Conservation (phyloP, 2,329 filamentous ascomycete genomes). For the Tolypocladium endophyticum region DNA sequence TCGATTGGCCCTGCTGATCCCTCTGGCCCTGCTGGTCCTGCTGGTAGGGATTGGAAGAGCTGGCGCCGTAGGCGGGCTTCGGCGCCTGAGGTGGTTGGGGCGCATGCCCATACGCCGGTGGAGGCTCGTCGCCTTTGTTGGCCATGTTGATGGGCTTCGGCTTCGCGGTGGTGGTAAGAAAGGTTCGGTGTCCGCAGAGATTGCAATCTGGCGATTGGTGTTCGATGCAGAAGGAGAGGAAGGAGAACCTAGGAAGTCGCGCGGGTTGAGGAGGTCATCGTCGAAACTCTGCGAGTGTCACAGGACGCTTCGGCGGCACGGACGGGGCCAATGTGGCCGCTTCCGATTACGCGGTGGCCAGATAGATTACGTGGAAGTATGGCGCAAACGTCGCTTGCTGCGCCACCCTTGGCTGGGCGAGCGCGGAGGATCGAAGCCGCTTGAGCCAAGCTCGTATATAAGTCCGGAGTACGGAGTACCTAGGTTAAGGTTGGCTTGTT, state of each 20-base stretch:
- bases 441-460: too few relatives aligned
- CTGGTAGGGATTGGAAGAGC: constrained; percentile 13
- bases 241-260: neutral
- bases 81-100: constrained; percentile 15
- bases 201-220: neutral
- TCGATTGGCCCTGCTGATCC: constrained; percentile 7
- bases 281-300: constrained; percentile 6
- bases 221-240: neutral
- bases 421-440: neutral
- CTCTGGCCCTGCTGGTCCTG: constrained; percentile 9
- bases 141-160: constrained; percentile 22
- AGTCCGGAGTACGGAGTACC: too few relatives aligned
- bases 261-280: neutral
- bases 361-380: constrained; percentile 4
- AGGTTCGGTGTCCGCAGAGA: neutral
- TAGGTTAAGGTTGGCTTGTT: too few relatives aligned
- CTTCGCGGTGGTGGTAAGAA: neutral
- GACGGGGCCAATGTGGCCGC: constrained; percentile 2
- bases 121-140: constrained; percentile 37
- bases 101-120: constrained; percentile 29
- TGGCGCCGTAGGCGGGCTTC: constrained; percentile 32
- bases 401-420: constrained; percentile 21
- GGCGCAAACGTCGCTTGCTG: constrained; percentile 11
- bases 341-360: constrained; percentile 13
- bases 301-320: constrained; percentile 1